phyloP scores from a whole-genome alignment of 2,329 filamentous ascomycete species.

The Monilinia polystroma region DNA sequence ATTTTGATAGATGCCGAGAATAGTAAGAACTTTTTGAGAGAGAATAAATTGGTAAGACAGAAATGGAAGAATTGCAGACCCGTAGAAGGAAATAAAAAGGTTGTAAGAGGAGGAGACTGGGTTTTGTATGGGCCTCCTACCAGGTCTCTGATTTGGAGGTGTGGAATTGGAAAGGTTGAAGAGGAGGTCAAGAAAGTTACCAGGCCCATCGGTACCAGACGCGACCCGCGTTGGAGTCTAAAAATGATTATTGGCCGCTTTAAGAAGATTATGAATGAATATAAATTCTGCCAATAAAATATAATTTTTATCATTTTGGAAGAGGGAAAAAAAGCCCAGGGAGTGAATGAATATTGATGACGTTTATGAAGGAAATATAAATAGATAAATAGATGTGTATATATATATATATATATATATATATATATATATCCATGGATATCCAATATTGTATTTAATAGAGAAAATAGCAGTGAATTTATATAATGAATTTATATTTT shows the following conservation, averaged over 20 bases:
- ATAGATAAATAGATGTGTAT: too few species aligned
- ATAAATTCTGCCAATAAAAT: not conserved
- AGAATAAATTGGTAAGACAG: conserved; percentile 11
- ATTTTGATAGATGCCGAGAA: conserved; percentile 30
- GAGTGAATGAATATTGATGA: too few species aligned
- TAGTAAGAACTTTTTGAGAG: conserved; percentile 8
- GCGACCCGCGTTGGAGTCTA: conserved; percentile 24
- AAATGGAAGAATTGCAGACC: conserved; percentile 3
- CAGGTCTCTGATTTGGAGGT: conserved; percentile 18
- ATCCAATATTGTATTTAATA: too few species aligned
- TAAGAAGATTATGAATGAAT: conserved; percentile 4
- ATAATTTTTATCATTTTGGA: not conserved
- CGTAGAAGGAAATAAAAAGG: not conserved
- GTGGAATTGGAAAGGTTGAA: conserved; percentile 10
- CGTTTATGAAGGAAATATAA: too few species aligned
- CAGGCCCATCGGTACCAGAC: conserved; percentile 23
- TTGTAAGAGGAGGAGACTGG: conserved; percentile 17
- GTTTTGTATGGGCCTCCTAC: conserved; percentile 23
- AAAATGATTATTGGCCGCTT: conserved; percentile 21
- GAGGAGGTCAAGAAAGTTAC: conserved; percentile 16
- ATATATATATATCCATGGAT: too few species aligned
- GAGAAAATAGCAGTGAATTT: too few species aligned
- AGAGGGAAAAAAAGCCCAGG: too few species aligned
- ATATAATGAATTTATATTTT: too few species aligned
- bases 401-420: too few species aligned